Evolutionary conservation across 2,329 filamentous ascomycete genomes (phyloP).

Genomic region (Fusarium cyanostomum): DNA sequence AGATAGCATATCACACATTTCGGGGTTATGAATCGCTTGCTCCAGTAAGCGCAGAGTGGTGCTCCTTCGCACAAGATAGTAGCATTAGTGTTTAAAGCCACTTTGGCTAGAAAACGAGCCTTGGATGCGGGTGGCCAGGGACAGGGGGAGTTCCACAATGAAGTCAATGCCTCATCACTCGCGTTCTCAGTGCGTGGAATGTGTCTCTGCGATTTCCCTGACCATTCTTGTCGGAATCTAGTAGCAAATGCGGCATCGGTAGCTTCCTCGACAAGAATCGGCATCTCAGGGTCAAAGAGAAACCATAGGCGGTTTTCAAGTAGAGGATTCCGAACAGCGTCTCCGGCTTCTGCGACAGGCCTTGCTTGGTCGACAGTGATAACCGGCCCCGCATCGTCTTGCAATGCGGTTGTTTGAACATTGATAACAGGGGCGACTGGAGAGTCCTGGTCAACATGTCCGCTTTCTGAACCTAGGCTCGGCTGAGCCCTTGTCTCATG

Average conservation of each 20-base stretch:
- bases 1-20: constrained; percentile 42
- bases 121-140: constrained; percentile 49
- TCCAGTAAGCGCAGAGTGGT: constrained; percentile 47
- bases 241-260: constrained; percentile 46
- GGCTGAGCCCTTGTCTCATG: neutral
- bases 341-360: neutral
- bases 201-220: constrained; percentile 38
- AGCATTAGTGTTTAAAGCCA: constrained; percentile 50
- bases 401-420: neutral
- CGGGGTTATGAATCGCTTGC: constrained; percentile 45
- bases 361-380: neutral
- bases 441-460: neutral
- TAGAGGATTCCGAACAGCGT: neutral
- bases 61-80: constrained; percentile 51
- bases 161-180: constrained; percentile 35
- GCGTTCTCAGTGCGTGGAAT: constrained; percentile 44
- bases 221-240: constrained; percentile 44
- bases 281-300: constrained; percentile 40
- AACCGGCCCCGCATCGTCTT: neutral
- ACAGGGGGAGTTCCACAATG: constrained; percentile 37
- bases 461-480: neutral
- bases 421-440: neutral
- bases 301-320: constrained; percentile 41
- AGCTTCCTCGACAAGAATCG: constrained; percentile 44
- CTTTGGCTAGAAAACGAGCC: constrained; percentile 39